Percentiles rank a stretch among this genome's conserved stretches.
These are phyloP conservation scores for Serendipita sp. DNA, from an alignment of 768 basidiomycete genomes.

Conservation along the genomic window DNA sequence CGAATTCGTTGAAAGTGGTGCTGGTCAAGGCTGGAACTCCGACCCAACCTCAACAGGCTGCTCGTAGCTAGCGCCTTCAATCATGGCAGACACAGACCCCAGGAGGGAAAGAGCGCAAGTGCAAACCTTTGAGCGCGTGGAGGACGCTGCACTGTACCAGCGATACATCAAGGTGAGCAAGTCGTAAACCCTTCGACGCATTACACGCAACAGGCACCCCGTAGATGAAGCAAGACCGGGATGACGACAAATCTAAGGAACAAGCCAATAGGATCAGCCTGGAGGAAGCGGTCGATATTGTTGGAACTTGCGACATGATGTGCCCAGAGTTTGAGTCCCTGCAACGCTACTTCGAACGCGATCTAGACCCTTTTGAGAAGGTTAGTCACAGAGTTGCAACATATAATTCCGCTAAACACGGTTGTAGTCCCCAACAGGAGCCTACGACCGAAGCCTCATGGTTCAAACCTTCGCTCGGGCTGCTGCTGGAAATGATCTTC, in stretches of 20 bases:
- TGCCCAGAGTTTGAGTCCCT: conserved; percentile 90
- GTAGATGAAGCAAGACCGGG: conserved; percentile 3
- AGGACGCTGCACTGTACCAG: background rate
- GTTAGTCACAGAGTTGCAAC: conserved; percentile 28
- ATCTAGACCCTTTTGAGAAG: conserved; percentile 72
- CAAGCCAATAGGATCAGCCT: conserved; percentile 24
- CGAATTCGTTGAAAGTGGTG: background rate
- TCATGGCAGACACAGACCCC: background rate
- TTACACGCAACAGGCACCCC: background rate
- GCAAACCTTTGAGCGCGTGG: background rate
- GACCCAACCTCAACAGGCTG: too few relatives aligned
- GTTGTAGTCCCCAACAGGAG: background rate
- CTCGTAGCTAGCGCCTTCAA: background rate
- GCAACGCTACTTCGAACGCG: conserved; percentile 76
- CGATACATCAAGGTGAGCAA: conserved; percentile 3
- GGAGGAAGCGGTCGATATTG: conserved; percentile 82
- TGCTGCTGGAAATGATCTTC: conserved; percentile 69
- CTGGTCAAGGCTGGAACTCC: too few relatives aligned
- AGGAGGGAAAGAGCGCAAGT: background rate
- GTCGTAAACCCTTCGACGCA: too few relatives aligned
- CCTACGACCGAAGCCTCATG: conserved; percentile 54
- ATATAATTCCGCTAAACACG: background rate
- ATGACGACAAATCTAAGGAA: background rate
- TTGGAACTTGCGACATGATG: conserved; percentile 87
- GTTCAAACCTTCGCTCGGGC: conserved; percentile 94